These are phyloP conservation scores for Lumnitzera littorea DNA, from an alignment of 345 rosid genomes.

Conservation along the genomic window DNA sequence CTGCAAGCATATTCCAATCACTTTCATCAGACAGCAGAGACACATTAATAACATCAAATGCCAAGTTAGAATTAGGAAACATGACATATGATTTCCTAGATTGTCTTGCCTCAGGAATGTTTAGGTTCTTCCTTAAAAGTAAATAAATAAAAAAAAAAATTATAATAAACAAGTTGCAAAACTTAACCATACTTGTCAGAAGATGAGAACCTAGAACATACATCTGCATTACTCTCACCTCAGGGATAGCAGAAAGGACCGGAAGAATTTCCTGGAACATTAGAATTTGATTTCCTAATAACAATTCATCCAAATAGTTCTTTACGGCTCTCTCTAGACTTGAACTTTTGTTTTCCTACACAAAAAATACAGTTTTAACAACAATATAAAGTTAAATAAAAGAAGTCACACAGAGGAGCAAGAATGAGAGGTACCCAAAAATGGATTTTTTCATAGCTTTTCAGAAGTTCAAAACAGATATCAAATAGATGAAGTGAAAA, in stretches of 20 bases:
- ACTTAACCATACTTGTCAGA: neutral
- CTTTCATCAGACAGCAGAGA: neutral
- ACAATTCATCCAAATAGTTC: slow-evolving; percentile 27
- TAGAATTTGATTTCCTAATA: slow-evolving; percentile 35
- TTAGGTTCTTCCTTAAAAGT: no score
- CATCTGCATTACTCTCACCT: slow-evolving; percentile 31
- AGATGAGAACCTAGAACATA: neutral
- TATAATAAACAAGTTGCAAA: neutral
- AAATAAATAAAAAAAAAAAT: no score
- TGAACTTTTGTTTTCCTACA: slow-evolving; percentile 36
- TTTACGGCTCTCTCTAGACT: slow-evolving; percentile 21
- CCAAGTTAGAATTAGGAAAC: no score
- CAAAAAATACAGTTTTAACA: slow-evolving; percentile 1
- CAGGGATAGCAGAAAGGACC: slow-evolving; percentile 59
- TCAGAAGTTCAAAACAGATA: no score
- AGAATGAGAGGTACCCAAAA: no score
- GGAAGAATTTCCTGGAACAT: slow-evolving; percentile 61
- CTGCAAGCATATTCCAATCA: slow-evolving; percentile 20
- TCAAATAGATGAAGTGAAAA: no score
- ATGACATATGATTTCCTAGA: no score
- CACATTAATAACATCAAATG: neutral
- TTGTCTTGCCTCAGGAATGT: no score
- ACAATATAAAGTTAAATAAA: no score
- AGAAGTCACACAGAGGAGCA: no score
- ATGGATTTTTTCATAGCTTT: no score